Base-by-base conservation (phyloP, 2,329 filamentous ascomycete genomes). In the Monilinia aucupariae region DNA sequence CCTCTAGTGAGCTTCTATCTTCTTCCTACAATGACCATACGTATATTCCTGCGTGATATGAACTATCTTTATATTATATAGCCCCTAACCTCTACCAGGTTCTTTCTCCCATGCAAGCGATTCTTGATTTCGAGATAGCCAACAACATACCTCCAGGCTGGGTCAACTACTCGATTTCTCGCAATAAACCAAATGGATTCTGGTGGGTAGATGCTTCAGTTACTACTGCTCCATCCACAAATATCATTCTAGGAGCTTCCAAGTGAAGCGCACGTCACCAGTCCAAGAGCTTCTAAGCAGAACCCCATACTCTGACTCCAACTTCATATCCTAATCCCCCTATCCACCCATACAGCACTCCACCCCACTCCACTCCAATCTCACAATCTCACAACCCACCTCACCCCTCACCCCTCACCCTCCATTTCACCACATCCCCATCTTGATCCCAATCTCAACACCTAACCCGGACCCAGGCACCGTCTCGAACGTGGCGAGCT, bases 81-180 rank as follows among this genome's bases (percentile, higher is more conserved):
- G 25, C 8, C 4, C 9, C 54, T 64, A 69, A 71, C 60, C 71
- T 58, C 41, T 50, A 22, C 27, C 56, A 68, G 92, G 91, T 97
- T 61, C 80, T 89, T 30, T 97, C 92, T 1, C 94, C 94, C 12
- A 92, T 99, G 72, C 91, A 96, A 78, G 87, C 90, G 2, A 97
- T 99, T 71, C 81, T 96, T 63, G 89, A 96, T 76, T 97, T 97
- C 75, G 94, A 97, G 74, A 78, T 87, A 61, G 79, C 82, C 65
- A 80, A 90, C 63, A 81, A 82, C 48, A 93, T 97, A 56, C 93
- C 92, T 0, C 81, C 86, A 4, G 93, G 92, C 72, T 97, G 92
- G 87, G 82, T 97, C 70, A 97, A 97, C 79, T 88, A 89, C 77
- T 89, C 89, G 69, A 94, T 97, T 72, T 91, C 91, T 59, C 83